phyloP scores from a whole-genome alignment of 805 yeast genomes.

The Candida schatavii region DNA sequence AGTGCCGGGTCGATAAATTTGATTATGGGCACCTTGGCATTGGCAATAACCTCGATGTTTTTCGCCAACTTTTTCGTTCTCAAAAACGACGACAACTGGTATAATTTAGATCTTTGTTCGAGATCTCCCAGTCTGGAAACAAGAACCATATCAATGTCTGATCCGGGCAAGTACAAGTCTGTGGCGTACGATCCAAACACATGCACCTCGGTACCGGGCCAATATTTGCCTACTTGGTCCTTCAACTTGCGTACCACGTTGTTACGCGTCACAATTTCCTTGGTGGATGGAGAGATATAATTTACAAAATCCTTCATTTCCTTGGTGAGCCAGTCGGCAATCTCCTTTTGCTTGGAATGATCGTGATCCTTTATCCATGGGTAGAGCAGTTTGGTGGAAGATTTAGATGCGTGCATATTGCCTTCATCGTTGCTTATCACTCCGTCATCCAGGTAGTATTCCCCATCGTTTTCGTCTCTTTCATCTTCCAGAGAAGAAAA shows the following conservation, averaged over 20 bases:
- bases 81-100: conserved; percentile 68
- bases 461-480: conserved; percentile 17
- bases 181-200: conserved; percentile 96
- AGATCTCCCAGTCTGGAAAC: conserved; percentile 57
- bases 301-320: conserved; percentile 83
- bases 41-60: conserved; percentile 79
- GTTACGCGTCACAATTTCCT: conserved; percentile 69
- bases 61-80: conserved; percentile 60
- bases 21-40: conserved; percentile 91
- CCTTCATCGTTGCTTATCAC: conserved; percentile 36
- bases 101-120: conserved; percentile 64
- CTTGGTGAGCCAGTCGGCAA: conserved; percentile 81
- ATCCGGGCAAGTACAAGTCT: conserved; percentile 87
- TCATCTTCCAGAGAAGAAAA: conserved; percentile 44
- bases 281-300: conserved; percentile 79
- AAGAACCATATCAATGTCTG: conserved; percentile 93
- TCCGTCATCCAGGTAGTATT: conserved; percentile 29
- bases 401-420: conserved; percentile 16
- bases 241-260: conserved; percentile 60
- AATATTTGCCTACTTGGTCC: conserved; percentile 47
- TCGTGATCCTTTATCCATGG: conserved; percentile 84
- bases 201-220: conserved; percentile 78
- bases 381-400: conserved; percentile 31
- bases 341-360: conserved; percentile 71
- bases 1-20: conserved; percentile 77